Evolutionary conservation across 257 asterid species (phyloP), one percentile per base, ranked within the genome.

Genomic region (Linaria vulgaris): DNA sequence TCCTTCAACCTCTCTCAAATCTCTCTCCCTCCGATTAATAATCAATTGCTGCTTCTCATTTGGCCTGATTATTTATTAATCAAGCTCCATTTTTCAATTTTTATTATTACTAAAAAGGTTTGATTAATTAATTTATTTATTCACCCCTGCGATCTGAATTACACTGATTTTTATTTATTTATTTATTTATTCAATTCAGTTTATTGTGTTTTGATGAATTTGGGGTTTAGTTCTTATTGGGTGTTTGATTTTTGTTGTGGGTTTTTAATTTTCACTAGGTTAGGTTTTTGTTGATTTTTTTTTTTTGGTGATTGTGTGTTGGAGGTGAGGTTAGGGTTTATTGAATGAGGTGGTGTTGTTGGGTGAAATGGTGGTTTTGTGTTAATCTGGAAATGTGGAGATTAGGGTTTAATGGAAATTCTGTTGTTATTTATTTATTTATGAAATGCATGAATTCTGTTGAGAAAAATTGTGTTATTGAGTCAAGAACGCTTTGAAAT

Each of bases 351-450:
- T 57, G 9, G 53, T 63, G 19, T 7, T 67, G 19, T 41, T 57
- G 60, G n/a, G n/a, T n/a, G n/a, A n/a, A n/a, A n/a, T n/a, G n/a
- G n/a, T n/a, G n/a, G n/a, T 53, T 8, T 27, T 24, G 17, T 57
- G 34, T 57, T 49, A 49, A 25, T 67, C 31, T 59, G 20, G 61
- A 68, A 56, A 56, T 61, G 12, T 21, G 5, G 20, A 46, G 25
- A 55, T 19, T 70, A 61, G 77, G 81, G 76, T 75, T 78, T 78
- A 46, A 17, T 58, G 67, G 45, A 63, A 46, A 44, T 47, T 54
- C 38, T 43, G 8, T 49, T 22, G 43, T 12, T 27, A n/a, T 21
- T 14, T 16, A 6, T 22, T 30, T 1, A 48, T 30, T 16, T 38
- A 11, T 27, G 23, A 21, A 19, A 15, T n/a, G n/a, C n/a, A n/a